phyloP scores from a whole-genome alignment of 2,329 filamentous ascomycete genomes.

The Diaporthe citriasiana region DNA sequence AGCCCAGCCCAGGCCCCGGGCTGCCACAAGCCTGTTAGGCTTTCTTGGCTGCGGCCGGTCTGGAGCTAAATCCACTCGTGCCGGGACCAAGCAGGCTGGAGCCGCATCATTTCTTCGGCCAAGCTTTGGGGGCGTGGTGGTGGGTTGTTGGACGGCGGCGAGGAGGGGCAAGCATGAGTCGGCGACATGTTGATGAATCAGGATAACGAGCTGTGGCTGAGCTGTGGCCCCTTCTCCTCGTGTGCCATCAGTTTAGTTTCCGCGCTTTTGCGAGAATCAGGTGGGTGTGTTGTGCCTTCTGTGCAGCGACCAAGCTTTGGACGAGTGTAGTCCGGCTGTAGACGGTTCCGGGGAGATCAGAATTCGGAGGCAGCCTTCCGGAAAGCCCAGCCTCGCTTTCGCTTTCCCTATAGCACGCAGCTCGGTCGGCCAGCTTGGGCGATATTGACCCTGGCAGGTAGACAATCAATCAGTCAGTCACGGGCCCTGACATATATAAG shows the following conservation, averaged over 20 bases:
- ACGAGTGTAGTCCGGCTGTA: not conserved
- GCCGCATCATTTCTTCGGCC: constrained; percentile 24
- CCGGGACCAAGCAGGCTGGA: not conserved
- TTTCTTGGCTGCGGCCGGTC: constrained; percentile 22
- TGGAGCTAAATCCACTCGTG: constrained; percentile 2
- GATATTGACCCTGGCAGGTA: not conserved
- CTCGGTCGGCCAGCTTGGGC: not conserved
- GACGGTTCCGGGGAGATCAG: not conserved
- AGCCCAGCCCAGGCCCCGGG: not conserved
- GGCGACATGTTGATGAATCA: not conserved
- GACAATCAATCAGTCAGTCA: not conserved
- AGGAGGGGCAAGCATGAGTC: constrained; percentile 7
- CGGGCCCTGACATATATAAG: constrained; percentile 5
- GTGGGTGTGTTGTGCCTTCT: not conserved
- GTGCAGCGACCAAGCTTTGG: not conserved
- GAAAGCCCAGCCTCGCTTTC: constrained; percentile 11
- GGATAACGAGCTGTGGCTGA: not conserved
- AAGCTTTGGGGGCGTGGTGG: not conserved
- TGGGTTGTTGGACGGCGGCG: not conserved
- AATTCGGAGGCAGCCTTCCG: not conserved
- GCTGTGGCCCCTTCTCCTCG: not conserved
- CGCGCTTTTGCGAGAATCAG: not conserved
- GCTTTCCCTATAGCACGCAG: not conserved
- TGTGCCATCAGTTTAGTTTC: not conserved
- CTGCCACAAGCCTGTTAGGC: not conserved